phyloP scores from a whole-genome alignment of 2,329 filamentous ascomycete genomes.

The Stagonosporopsis vannaccii region DNA sequence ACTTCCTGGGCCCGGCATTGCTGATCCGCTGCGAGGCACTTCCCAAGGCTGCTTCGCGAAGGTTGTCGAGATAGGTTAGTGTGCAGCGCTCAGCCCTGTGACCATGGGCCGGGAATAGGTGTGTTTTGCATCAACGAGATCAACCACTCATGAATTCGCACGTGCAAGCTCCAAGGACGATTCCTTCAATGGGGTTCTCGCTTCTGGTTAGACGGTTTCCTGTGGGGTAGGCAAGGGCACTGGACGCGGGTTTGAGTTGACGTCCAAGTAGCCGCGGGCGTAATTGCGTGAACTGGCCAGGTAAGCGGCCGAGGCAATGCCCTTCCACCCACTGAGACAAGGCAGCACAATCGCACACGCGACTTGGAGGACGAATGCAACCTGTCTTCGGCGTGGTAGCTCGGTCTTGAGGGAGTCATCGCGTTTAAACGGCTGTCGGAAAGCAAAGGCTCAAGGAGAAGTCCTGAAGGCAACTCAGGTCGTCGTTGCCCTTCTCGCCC shows the following conservation, averaged over 20 bases:
- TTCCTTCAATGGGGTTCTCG: neutral
- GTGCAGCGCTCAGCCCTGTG: constrained; percentile 8
- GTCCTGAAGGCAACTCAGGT: neutral
- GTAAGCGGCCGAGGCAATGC: constrained; percentile 6
- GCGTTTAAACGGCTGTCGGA: constrained; percentile 16
- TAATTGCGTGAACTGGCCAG: neutral
- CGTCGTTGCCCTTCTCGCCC: constrained; percentile 6
- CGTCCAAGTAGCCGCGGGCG: neutral
- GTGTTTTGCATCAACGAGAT: constrained; percentile 1
- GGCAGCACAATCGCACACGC: constrained; percentile 1
- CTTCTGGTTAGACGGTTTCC: neutral
- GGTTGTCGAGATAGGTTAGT: constrained; percentile 14
- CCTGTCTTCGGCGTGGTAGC: neutral
- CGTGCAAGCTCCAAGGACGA: neutral
- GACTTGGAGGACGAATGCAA: neutral
- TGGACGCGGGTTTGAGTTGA: constrained; percentile 5
- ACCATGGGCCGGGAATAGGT: constrained; percentile 9
- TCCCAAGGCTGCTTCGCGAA: constrained; percentile 17
- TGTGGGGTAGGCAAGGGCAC: constrained; percentile 9
- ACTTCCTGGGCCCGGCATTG: constrained; percentile 1
- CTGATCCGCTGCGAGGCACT: constrained; percentile 16
- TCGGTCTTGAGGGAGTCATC: constrained; percentile 4
- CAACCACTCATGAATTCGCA: constrained; percentile 6
- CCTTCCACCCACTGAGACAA: neutral
- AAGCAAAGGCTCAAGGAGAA: constrained; percentile 7